Evolutionary conservation across 1,284 basidiomycete genomes (phyloP), one percentile per base, ranked within the genome.

Genomic region (Cutaneotrichosporon cutaneum): DNA sequence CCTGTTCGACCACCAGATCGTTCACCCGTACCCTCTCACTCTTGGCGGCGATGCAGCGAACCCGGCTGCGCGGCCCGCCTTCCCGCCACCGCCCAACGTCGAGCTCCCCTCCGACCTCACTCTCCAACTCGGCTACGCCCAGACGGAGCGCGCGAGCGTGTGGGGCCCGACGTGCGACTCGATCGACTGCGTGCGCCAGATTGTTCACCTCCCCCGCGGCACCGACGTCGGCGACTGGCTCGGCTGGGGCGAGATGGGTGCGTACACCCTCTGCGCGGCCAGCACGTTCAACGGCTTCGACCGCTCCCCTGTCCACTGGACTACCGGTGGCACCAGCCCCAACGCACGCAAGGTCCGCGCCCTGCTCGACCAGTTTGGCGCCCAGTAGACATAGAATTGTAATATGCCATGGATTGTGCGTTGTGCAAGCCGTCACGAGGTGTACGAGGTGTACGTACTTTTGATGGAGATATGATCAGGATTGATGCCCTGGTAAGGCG

Each of bases 201-300:
- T 83, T 54, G 85, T 87, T 4, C 70, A 79, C 64, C 80, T 94
- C 50, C 90, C 90, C 0, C 77, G 76, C 27, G 83, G 83, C 0
- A 82, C 92, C 61, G 82, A 84, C 56, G 89, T 92, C 2, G 93
- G 92, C 9, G 92, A 96, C 77, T 96, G 93, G 93, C 83, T 96
- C 9, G 88, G 89, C 8, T 95, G 92, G 82, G 86, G 87, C 58
- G 87, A 90, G 72, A 95, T 96, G 92, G 92, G 92, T 45, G 92
- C 92, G 14, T 96, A 96, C 80, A 95, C 92, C 18, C 83, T 93
- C 66, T 94, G 90, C 72, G 92, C 92, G 0, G 90, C 93, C 22
- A 90, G 88, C 78, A 86, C 87, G 72, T 94, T 93, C 82, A 94
- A 94, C 73, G 92, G 91, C 14, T 76, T 79, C 54, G 70, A 70